Base-by-base conservation (phyloP, 2,329 filamentous ascomycete genomes). In the Penicillium sp. region DNA sequence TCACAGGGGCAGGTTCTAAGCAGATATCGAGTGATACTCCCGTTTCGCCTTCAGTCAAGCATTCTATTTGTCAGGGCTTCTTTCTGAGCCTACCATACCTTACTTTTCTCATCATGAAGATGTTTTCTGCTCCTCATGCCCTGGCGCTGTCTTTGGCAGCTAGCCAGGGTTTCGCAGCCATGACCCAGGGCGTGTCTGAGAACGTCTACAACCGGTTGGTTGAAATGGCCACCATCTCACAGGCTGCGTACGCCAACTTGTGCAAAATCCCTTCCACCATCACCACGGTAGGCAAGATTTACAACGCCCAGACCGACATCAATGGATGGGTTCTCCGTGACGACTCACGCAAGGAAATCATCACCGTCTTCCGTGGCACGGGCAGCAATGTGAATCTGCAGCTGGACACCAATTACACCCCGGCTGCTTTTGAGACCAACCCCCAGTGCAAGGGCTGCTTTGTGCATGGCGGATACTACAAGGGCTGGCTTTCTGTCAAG, bases 281-380 rank as follows among this genome's bases (percentile, higher is more conserved):
- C 29, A 26, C 34, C 13, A 38, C 34, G 13, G 46, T 42, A 39
- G 24, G 43, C 18, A 47, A 47, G 40, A 47, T 47, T 26, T 47
- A 47, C 39, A 47, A 47, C 13, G 33, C 46, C 35, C 46, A 47
- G 38, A 47, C 46, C 3, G 46, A 47, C 26, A 47, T 47, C 37
- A 47, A 47, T 33, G 46, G 46, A 47, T 47, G 46, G 46, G 35
- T 47, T 38, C 46, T 47, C 25, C 46, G 46, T 34, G 46, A 47
- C 39, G 46, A 47, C 26, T 43, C 33, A 11, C 39, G 40, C 5
- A 26, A 39, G 32, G 46, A 47, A 35, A 47, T 47, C 35, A 43
- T 47, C 11, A 47, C 39, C 28, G 46, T 47, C 40, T 47, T 47
- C 29, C 46, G 46, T 12, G 46, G 46, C 18, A 47, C 46, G 18